Conservation (phyloP, 768 basidiomycete species). For the Lactarius pseudohatsudake region DNA sequence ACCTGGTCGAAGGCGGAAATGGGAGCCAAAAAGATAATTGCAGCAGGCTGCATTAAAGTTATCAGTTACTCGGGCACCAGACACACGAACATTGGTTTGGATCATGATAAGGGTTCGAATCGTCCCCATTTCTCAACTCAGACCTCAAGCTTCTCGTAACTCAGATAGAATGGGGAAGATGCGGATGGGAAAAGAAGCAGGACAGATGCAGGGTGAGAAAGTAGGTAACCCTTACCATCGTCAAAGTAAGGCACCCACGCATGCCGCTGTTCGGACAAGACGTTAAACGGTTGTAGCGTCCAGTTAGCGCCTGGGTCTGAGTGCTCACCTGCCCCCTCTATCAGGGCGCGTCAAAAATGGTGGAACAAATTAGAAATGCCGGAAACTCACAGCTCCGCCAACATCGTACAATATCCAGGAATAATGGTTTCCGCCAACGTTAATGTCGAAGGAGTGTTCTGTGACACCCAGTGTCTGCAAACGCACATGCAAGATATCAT, state of each 20-base stretch:
- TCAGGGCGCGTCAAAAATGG: constrained; percentile 20
- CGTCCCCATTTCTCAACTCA: constrained; percentile 3
- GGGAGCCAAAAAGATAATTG: constrained; percentile 84
- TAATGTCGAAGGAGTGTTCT: constrained; percentile 72
- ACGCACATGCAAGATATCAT: constrained; percentile 76
- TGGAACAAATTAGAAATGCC: background rate
- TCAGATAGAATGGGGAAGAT: constrained; percentile 36
- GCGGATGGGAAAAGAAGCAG: constrained; percentile 73
- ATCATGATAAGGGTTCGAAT: constrained; percentile 10
- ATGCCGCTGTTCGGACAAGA: constrained; percentile 50
- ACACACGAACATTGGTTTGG: constrained; percentile 1
- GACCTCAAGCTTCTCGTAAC: constrained; percentile 5
- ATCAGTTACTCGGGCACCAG: constrained; percentile 10
- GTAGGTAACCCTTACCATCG: constrained; percentile 44
- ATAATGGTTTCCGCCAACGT: constrained; percentile 59
- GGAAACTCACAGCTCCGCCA: constrained; percentile 67
- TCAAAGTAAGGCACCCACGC: constrained; percentile 87
- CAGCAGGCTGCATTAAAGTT: constrained; percentile 56
- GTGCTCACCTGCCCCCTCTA: constrained; percentile 30
- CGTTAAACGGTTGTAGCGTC: constrained; percentile 5
- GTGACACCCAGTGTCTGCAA: constrained; percentile 78
- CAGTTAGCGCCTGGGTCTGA: background rate
- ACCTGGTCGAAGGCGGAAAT: constrained; percentile 88
- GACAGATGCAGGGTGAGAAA: constrained; percentile 22
- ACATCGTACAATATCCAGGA: constrained; percentile 84